These are phyloP conservation scores for Lecanoromycetidae sp. DNA, from an alignment of 2,329 filamentous ascomycete species.

Conservation along the genomic window DNA sequence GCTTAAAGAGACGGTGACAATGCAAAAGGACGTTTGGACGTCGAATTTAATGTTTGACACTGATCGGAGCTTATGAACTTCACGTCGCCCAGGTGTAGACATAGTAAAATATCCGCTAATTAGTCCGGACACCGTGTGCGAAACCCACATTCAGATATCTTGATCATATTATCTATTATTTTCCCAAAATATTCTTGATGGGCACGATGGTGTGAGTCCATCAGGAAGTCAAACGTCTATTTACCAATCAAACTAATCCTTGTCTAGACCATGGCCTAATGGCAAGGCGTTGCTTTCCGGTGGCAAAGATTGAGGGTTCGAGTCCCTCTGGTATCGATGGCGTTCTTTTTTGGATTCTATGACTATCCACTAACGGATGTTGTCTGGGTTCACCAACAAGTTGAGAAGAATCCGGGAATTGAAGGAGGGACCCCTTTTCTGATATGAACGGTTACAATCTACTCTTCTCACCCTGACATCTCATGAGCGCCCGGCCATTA, in stretches of 20 bases:
- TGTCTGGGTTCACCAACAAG: neutral
- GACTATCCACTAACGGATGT: neutral
- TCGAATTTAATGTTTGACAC: too few species aligned
- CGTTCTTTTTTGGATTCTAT: neutral
- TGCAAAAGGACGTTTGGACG: too few species aligned
- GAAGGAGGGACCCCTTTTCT: neutral
- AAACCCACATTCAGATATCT: too few species aligned
- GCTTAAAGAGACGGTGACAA: too few species aligned
- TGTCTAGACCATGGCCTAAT: constrained; percentile 14
- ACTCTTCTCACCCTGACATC: constrained; percentile 47
- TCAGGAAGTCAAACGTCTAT: neutral
- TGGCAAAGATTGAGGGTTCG: constrained; percentile 17
- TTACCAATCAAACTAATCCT: neutral
- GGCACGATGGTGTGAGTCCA: too few species aligned
- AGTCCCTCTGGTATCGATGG: constrained; percentile 13
- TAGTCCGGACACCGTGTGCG: too few species aligned
- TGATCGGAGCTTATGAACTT: too few species aligned
- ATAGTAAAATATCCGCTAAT: too few species aligned
- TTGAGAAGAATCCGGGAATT: neutral
- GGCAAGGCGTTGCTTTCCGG: constrained; percentile 18
- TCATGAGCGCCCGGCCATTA: constrained; percentile 74
- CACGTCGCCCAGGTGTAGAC: too few species aligned
- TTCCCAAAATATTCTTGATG: too few species aligned
- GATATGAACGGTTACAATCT: constrained; percentile 32
- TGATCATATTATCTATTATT: too few species aligned